Conservation (phyloP, 192 early-diverging fungal genomes). For the Geranomyces michiganensis region DNA sequence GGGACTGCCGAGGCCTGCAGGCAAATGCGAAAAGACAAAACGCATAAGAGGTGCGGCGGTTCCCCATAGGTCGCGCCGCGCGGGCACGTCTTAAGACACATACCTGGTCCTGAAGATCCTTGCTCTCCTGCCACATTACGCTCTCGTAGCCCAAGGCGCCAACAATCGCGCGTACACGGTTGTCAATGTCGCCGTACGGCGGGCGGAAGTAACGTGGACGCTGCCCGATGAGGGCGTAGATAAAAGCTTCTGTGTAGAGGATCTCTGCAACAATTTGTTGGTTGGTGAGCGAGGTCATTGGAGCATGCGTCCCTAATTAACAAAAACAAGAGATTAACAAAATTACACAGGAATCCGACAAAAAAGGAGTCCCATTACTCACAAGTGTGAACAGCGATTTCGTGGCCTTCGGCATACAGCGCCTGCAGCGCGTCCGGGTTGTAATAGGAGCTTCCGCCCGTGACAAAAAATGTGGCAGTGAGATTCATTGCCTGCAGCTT, state of each 20-base stretch:
- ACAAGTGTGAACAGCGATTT: constrained; percentile 49
- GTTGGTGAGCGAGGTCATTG: constrained; percentile 56
- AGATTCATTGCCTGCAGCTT: neutral
- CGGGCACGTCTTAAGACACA: no score
- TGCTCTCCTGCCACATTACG: constrained; percentile 40
- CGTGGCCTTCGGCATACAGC: constrained; percentile 38
- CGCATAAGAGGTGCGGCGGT: no score
- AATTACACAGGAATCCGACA: no score
- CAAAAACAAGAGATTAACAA: no score
- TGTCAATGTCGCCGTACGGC: constrained; percentile 74
- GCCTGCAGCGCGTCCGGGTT: constrained; percentile 25
- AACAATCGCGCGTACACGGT: constrained; percentile 69
- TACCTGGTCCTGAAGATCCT: constrained; percentile 37
- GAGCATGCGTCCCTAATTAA: constrained; percentile 53
- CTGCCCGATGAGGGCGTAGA: constrained; percentile 44
- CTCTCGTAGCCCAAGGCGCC: constrained; percentile 55
- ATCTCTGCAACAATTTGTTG: constrained; percentile 63
- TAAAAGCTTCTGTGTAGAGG: constrained; percentile 38
- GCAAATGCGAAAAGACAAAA: neutral
- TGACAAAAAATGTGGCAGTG: constrained; percentile 44
- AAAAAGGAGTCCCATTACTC: no score
- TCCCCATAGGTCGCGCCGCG: no score
- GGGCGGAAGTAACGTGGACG: constrained; percentile 60
- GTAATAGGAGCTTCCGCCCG: constrained; percentile 22
- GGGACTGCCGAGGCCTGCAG: neutral